Evolutionary conservation across 2,329 filamentous ascomycete species (phyloP), one percentile per base, ranked within the genome.

Genomic region (Xylaria sp.): DNA sequence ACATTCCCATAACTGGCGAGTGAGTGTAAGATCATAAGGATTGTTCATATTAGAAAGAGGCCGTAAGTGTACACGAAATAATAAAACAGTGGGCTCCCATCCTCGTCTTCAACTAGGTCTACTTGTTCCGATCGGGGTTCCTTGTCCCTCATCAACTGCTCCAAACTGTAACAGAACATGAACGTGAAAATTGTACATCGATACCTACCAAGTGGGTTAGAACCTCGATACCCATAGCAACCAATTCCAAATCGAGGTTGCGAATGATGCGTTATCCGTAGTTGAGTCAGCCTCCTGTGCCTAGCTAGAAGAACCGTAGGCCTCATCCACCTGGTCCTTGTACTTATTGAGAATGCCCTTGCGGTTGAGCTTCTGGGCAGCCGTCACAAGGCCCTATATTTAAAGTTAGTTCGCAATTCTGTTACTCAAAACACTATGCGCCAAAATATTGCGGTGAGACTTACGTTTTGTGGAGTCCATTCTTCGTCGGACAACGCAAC

Each of bases 401-500:
- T 40, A 48, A 5, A 69, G 72, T 81, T 77, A 81, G 80, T 48
- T 53, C 9, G 23, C 10, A 64, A 55, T 40, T 44, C n/a, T 23
- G 57, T 32, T 44, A 4, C 13, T 3, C 5, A 35, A 13, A 42
- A 35, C 10, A 48, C 16, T 25, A 50, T 27, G 16, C 8, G 8
- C 61, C 6, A 3, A 25, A 29, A 27, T 1, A 54, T 9, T 10
- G 9, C 27, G 29, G 9, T 6, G 48, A 40, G 29, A 84, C 89
- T 86, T 80, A 92, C 90, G 76, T 92, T 93, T 73, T 92, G 88
- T 53, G 91, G 89, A 10, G 90, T 92, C 91, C 91, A 93, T 79
- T 93, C 91, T 80, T 92, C 90, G 70, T 92, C 90, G 0, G 88
- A 88, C 73, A 93, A 76, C 1, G 92, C 90, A 13, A 92, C 88